Percentiles rank a stretch among this genome's conserved stretches.
These are phyloP conservation scores for Wallacemonas sp. DNA, from an alignment of 208 protist genomes.

Conservation along the genomic window DNA sequence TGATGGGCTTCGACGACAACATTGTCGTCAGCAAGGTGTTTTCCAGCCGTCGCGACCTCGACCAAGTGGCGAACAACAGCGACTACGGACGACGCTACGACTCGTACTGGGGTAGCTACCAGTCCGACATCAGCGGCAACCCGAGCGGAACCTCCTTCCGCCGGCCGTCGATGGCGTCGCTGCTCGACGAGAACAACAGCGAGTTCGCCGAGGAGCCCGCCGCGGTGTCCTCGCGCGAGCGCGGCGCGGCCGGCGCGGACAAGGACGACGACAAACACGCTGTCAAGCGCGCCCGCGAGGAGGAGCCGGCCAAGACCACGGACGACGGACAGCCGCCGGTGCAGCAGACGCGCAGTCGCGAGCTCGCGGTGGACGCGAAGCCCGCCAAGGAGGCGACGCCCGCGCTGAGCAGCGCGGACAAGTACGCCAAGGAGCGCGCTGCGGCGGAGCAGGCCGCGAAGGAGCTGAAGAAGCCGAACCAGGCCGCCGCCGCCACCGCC, in stretches of 20 bases:
- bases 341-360: background rate
- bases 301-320: background rate
- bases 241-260: background rate
- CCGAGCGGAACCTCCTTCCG: constrained; percentile 25
- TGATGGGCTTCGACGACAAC: constrained; percentile 45
- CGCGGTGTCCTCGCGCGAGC: background rate
- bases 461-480: constrained; percentile 8
- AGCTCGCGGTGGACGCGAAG: background rate
- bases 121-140: constrained; percentile 21
- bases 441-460: constrained; percentile 2
- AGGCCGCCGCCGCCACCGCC: too few species aligned
- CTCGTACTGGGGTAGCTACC: constrained; percentile 49
- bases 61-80: constrained; percentile 36
- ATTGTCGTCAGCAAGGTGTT: constrained; percentile 74
- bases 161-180: constrained; percentile 10
- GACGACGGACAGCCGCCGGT: background rate
- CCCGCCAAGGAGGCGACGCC: background rate
- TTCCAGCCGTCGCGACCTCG: constrained; percentile 64
- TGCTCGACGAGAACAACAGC: constrained; percentile 2
- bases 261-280: background rate
- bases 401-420: background rate
- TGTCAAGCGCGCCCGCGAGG: background rate
- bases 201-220: constrained; percentile 6
- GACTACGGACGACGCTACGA: constrained; percentile 57
- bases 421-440: constrained; percentile 9